Conservation (phyloP, 495 filamentous ascomycete species). For the Hypomontagnella monticulosa region DNA sequence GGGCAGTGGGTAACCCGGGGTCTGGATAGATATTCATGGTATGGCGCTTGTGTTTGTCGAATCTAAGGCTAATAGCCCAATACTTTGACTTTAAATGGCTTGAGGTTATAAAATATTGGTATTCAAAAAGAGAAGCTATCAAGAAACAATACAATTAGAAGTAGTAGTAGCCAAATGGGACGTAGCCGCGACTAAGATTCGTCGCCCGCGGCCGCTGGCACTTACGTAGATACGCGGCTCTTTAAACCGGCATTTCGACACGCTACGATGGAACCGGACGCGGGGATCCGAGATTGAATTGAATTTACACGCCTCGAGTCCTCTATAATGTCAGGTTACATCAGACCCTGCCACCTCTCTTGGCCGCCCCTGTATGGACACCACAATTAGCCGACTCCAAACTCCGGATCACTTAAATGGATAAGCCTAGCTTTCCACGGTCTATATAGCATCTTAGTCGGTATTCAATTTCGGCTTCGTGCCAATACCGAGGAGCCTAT, state of each 20-base stretch:
- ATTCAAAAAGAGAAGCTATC: background rate
- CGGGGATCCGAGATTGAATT: constrained; percentile 26
- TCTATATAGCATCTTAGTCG: background rate
- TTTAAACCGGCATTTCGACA: constrained; percentile 17
- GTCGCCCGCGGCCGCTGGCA: background rate
- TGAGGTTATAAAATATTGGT: too few relatives aligned
- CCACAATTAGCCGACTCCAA: constrained; percentile 32
- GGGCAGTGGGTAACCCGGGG: too few relatives aligned
- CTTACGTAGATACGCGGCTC: constrained; percentile 15
- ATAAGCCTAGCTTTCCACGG: background rate
- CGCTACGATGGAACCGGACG: background rate
- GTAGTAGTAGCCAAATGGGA: background rate
- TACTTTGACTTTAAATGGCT: too few relatives aligned
- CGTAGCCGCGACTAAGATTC: background rate
- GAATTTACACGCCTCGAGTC: constrained; percentile 25
- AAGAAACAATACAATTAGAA: background rate
- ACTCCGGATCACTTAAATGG: constrained; percentile 17
- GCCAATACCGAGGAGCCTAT: background rate
- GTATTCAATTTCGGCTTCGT: constrained; percentile 12
- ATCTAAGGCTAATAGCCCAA: too few relatives aligned
- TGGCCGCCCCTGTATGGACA: constrained; percentile 19
- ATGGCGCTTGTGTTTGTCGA: too few relatives aligned
- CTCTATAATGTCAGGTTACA: constrained; percentile 21
- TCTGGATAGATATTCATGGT: too few relatives aligned
- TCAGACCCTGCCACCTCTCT: constrained; percentile 17